Evolutionary conservation across 148 eudicot species (phyloP), one percentile per base, ranked within the genome.

Genomic region (Camellia japonica): DNA sequence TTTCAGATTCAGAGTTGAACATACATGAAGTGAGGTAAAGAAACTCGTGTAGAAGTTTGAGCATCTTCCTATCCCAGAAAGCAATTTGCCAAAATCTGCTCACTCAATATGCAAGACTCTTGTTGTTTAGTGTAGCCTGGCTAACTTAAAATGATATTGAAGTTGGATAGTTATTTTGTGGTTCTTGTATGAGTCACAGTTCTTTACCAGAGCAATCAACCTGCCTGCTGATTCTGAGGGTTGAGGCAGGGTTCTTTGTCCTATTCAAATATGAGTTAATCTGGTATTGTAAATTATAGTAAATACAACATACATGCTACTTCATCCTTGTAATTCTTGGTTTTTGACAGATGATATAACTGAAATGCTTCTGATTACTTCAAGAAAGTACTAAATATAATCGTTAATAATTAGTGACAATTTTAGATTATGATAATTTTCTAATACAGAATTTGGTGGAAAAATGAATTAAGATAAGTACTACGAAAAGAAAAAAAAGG

Each of bases 201-300:
- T 51, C 58, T 51, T 52, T n/a, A 30, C 80, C 72, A 30, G 16
- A 64, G 59, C 20, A 3, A 58, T 41, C 51, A 58, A 59, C 65
- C 77, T 77, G 61, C 52, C 52, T 18, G 78, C 54, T 75, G 49
- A 42, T 43, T 60, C 52, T 43, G 67, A 75, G 19, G 74, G 15
- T 73, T 73, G 44, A 73, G 76, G 64, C 75, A 30, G 63, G 64
- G 64, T 42, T 74, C 13, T 72, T 73, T 73, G 11, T 46, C 52
- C 46, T 51, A 12, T 77, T 64, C 13, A 38, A 7, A 14, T 12
- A 77, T 14, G 51, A 47, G 42, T 64, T 13, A 6, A 42, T 46
- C 23, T 76, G 5, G 56, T 59, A 60, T 49, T 73, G 9, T 77
- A 14, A 2, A 3, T 66, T 8, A 16, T n/a, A 18, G 19, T 1